phyloP scores from a whole-genome alignment of 495 filamentous ascomycete genomes.

The Penicillium coffeae region DNA sequence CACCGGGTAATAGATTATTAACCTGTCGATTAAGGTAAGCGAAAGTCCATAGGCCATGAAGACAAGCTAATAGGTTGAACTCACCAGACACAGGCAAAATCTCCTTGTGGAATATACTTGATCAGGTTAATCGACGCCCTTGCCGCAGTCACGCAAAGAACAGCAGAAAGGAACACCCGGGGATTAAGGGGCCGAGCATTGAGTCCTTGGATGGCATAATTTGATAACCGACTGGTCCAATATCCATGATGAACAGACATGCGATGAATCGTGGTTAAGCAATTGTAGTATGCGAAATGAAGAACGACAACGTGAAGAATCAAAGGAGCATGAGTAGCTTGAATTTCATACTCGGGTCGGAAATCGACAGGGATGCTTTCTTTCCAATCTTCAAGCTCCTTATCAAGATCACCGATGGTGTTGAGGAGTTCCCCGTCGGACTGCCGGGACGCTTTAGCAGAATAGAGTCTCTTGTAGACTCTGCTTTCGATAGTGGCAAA shows the following conservation, averaged over 20 bases:
- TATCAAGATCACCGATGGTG: constrained; percentile 93
- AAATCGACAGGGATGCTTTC: constrained; percentile 91
- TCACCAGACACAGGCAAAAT: constrained; percentile 94
- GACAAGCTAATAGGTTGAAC: constrained; percentile 22
- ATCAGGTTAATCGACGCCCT: constrained; percentile 89
- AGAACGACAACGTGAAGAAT: constrained; percentile 89
- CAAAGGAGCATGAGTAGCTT: constrained; percentile 80
- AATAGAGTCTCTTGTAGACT: constrained; percentile 92
- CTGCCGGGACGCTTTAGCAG: constrained; percentile 85
- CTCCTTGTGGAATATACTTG: constrained; percentile 92
- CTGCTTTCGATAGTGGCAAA: constrained; percentile 89
- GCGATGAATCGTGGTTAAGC: constrained; percentile 93
- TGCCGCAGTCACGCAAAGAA: constrained; percentile 86
- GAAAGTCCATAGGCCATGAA: neutral
- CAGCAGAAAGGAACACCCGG: constrained; percentile 89
- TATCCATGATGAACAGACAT: constrained; percentile 99
- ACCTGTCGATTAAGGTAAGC: constrained; percentile 46
- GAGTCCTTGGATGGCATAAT: constrained; percentile 90
- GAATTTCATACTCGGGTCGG: constrained; percentile 92
- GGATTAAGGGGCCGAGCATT: constrained; percentile 90
- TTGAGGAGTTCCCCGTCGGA: constrained; percentile 92
- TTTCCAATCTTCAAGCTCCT: constrained; percentile 93
- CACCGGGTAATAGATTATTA: constrained; percentile 95
- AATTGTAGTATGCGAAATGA: constrained; percentile 97
- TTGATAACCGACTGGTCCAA: constrained; percentile 92